Evolutionary conservation across 2,329 filamentous ascomycete genomes (phyloP), one percentile per base, ranked within the genome.

Genomic region (Elsinoe arachidis): DNA sequence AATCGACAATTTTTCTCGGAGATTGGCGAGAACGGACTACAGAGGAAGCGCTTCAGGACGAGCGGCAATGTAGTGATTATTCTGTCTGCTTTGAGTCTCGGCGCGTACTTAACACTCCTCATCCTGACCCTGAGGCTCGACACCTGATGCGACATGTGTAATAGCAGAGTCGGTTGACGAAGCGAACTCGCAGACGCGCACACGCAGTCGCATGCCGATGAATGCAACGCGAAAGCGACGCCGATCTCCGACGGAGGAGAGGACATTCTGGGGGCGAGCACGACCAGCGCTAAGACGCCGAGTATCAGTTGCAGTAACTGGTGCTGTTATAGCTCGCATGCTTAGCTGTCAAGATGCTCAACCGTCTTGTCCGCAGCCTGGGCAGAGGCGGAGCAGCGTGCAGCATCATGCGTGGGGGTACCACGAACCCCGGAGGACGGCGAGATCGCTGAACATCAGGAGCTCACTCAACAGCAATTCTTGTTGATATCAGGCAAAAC

Each of bases 1-100:
- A 96, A 97, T 68, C 82, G 84, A 62, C 92, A 97, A 72, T 97
- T 99, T 75, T 97, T 97, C 72, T 82, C 78, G 60, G 77, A 79
- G 58, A 69, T 78, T 15, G 80, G 80, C 39, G 79, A 82, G 39
- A 80, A 84, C 67, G 83, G 82, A 2, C 67, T 84, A 63, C 77
- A 78, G 62, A 76, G 79, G 61, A 81, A 81, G 69, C 64, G 67
- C 60, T 86, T 86, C 66, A 74, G 82, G 58, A 86, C 83, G 14
- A 84, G 81, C 69, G 83, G 83, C 33, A 85, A 86, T 68, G 81
- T 84, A 6, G 83, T 86, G 2, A 74, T 83, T 44, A 76, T 83
- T 26, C 68, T 86, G 68, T 85, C 83, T 12, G 79, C 77, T 21
- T 67, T 86, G 66, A 85, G 80, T 65, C 69, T 85, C 14, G 81